Base-by-base conservation (phyloP, 805 yeast genomes). In the Ogataea ganodermae region DNA sequence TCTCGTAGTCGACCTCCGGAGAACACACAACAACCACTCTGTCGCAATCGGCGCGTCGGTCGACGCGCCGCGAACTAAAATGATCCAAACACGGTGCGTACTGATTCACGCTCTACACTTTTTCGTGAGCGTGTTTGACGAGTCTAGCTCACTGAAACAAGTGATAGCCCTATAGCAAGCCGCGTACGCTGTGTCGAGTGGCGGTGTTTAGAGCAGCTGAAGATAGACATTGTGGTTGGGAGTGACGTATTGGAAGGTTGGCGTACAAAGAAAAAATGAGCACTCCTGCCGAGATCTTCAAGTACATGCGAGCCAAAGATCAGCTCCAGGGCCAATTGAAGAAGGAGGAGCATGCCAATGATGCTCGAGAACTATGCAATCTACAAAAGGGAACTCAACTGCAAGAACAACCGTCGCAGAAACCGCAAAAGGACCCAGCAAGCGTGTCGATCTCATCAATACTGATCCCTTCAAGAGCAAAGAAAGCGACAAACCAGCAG, bases 211-310 rank as follows among this genome's bases (percentile, higher is more conserved):
- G n/a, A 16, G 16, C n/a, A 13, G 16, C 3, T 18, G 17, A 9
- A 30, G 18, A 5, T n/a, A 18, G 18, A 12, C 17, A 18, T n/a
- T 16, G 9, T 6, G 33, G 33, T 7, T 30, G 33, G 33, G 33
- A 30, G 17, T 30, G 33, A 30, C 13, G 24, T n/a, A n/a, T n/a
- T n/a, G n/a, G n/a, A n/a, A n/a, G n/a, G n/a, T n/a, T n/a, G n/a
- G n/a, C 14, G 24, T 8, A 6, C n/a, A 18, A 22, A 14, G 13
- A 14, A 14, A 43, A 18, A 26, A 43, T 43, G 46, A 43, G 35
- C 27, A 46, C 57, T 20, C 56, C 59, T 7, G 54, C 57, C 14
- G 56, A 55, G 26, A 53, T 53, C 24, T 51, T 55, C 47, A 53
- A 45, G 36, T 30, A 51, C n/a, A 44, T 50, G 26, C 38, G 45